phyloP scores from a whole-genome alignment of 2,329 filamentous ascomycete genomes.

The Alternaria rosae region DNA sequence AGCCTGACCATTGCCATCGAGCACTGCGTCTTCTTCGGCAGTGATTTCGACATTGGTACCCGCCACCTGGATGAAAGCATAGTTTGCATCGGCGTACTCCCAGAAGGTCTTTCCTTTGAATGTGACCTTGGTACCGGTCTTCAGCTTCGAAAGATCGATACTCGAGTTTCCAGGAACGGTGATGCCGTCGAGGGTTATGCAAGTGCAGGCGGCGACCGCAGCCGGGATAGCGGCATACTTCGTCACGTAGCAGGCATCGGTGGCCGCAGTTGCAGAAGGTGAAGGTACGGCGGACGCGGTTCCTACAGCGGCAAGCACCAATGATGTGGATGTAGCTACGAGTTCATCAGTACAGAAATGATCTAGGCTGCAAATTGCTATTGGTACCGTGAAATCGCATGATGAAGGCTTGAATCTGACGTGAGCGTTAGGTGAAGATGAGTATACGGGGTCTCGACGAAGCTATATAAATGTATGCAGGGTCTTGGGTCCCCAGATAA shows the following conservation, averaged over 20 bases:
- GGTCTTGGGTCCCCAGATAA: background rate
- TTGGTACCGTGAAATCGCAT: background rate
- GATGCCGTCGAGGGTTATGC: conserved; percentile 53
- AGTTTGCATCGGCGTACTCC: conserved; percentile 49
- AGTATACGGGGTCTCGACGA: background rate
- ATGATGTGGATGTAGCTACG: conserved; percentile 8
- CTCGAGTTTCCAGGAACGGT: conserved; percentile 46
- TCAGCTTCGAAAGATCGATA: conserved; percentile 52
- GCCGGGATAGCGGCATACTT: conserved; percentile 30
- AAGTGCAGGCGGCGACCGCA: conserved; percentile 52
- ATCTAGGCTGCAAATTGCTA: background rate
- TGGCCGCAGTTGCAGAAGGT: background rate
- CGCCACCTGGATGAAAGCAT: conserved; percentile 37
- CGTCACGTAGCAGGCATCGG: conserved; percentile 31
- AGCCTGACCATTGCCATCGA: conserved; percentile 31
- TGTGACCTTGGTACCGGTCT: conserved; percentile 52
- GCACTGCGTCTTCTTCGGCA: conserved; percentile 46
- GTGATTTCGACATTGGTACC: conserved; percentile 53
- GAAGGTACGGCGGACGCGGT: conserved; percentile 7
- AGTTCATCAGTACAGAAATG: background rate
- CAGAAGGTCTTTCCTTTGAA: conserved; percentile 39
- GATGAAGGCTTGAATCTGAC: background rate
- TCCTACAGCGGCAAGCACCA: conserved; percentile 17
- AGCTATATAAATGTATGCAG: background rate
- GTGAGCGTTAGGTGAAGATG: background rate